phyloP scores from a whole-genome alignment of 108 stramenopile genomes.

The Asterionellopsis glacialis region DNA sequence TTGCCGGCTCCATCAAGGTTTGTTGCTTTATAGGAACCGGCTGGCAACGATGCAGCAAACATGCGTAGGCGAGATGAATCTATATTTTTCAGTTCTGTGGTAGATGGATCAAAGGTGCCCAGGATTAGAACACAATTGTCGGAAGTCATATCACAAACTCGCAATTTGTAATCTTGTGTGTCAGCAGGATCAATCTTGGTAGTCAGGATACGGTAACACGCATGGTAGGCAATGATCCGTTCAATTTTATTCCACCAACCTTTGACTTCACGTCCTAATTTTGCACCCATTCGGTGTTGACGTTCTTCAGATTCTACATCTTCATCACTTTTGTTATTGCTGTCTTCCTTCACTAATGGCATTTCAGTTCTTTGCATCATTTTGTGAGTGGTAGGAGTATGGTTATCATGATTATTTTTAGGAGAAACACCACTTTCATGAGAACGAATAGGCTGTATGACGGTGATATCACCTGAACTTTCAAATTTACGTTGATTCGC shows the following conservation, averaged over 20 bases:
- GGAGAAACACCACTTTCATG: slow-evolving; percentile 12
- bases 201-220: slow-evolving; percentile 30
- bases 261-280: slow-evolving; percentile 30
- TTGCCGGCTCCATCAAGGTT: slow-evolving; percentile 27
- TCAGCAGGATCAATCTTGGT: slow-evolving; percentile 31
- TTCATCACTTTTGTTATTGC: too few relatives aligned
- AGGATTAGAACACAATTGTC: not conserved
- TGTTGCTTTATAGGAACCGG: slow-evolving; percentile 26
- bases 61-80: slow-evolving; percentile 6
- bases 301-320: too few relatives aligned
- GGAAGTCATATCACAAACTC: slow-evolving; percentile 3
- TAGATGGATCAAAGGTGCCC: not conserved
- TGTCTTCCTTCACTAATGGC: too few relatives aligned
- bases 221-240: slow-evolving; percentile 56
- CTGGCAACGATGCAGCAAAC: slow-evolving; percentile 36
- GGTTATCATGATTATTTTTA: too few relatives aligned
- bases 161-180: slow-evolving; percentile 26
- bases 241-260: slow-evolving; percentile 73
- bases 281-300: too few relatives aligned
- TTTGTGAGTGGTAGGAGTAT: too few relatives aligned
- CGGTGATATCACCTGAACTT: too few relatives aligned
- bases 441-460: too few relatives aligned
- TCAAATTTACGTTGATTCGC: too few relatives aligned
- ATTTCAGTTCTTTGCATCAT: too few relatives aligned
- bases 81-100: slow-evolving; percentile 10